Evolutionary conservation across 1,284 basidiomycete genomes (phyloP).

Genomic region (Papiliotrema laurentii): DNA sequence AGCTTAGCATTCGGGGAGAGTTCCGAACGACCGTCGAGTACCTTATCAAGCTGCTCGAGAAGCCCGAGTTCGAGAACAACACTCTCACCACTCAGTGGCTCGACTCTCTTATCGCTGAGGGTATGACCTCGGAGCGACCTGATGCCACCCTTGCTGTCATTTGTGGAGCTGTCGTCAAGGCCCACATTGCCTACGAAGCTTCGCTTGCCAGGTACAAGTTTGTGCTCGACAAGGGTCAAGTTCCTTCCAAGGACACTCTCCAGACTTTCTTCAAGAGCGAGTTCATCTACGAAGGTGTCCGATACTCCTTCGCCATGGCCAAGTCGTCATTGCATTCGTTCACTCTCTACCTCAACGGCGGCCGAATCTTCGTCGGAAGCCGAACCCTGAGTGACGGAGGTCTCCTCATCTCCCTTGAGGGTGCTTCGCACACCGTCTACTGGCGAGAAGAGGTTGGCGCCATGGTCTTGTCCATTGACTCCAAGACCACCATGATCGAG

Average conservation of each 20-base stretch:
- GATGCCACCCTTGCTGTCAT: slow-evolving; percentile 89
- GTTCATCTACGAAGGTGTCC: slow-evolving; percentile 94
- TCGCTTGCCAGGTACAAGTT: slow-evolving; percentile 93
- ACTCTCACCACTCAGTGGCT: slow-evolving; percentile 99
- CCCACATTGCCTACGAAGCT: slow-evolving; percentile 80
- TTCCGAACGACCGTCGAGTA: slow-evolving; percentile 99
- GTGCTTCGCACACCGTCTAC: slow-evolving; percentile 95
- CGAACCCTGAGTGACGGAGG: slow-evolving; percentile 93
- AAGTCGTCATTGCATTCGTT: slow-evolving; percentile 82
- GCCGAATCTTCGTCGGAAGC: slow-evolving; percentile 80
- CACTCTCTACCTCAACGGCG: slow-evolving; percentile 96
- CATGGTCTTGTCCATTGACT: slow-evolving; percentile 86
- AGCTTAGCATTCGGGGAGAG: slow-evolving; percentile 96
- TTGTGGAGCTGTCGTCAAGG: slow-evolving; percentile 96
- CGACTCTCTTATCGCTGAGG: slow-evolving; percentile 88
- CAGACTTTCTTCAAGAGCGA: slow-evolving; percentile 97
- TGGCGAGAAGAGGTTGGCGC: slow-evolving; percentile 98
- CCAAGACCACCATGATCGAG: slow-evolving; percentile 97
- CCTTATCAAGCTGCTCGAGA: slow-evolving; percentile 93
- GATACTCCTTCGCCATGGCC: slow-evolving; percentile 94
- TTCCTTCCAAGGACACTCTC: slow-evolving; percentile 87
- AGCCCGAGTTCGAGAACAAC: slow-evolving; percentile 95
- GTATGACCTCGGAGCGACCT: slow-evolving; percentile 94
- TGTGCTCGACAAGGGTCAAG: slow-evolving; percentile 92
- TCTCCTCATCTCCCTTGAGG: slow-evolving; percentile 83